A percentile compares a stretch with the other conserved stretches of the same genome.
Conservation (phyloP, 2,329 filamentous ascomycete species). For the Trichoderma asperellum region DNA sequence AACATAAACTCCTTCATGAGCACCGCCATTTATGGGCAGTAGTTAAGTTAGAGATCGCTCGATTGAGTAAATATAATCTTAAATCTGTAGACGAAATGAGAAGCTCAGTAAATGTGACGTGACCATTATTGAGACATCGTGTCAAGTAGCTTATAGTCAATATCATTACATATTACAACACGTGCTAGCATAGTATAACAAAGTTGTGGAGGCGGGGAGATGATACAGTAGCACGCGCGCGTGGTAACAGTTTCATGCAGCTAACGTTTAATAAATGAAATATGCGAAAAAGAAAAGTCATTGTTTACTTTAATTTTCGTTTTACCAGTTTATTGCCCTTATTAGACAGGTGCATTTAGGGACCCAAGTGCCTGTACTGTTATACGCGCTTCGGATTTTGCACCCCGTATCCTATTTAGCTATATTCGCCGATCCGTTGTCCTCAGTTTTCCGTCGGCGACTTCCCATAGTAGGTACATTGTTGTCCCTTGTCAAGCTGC, state of each 20-base stretch:
- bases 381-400: too few relatives aligned
- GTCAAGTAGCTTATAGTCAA: background rate
- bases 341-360: too few relatives aligned
- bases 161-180: background rate
- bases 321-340: background rate
- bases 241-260: background rate
- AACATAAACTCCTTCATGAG: too few relatives aligned
- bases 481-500: background rate
- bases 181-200: background rate
- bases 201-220: background rate
- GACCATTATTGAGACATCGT: background rate
- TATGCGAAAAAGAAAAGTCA: background rate
- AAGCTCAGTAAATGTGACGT: background rate
- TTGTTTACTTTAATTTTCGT: background rate
- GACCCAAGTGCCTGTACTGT: too few relatives aligned
- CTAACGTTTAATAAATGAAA: background rate
- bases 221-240: background rate
- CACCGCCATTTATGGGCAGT: too few relatives aligned
- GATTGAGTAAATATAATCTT: background rate
- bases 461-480: background rate
- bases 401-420: background rate
- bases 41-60: too few relatives aligned
- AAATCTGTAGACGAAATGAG: background rate
- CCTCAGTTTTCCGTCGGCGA: background rate
- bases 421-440: background rate